Conservation (phyloP, 805 yeast species). For the Candida schatavii region DNA sequence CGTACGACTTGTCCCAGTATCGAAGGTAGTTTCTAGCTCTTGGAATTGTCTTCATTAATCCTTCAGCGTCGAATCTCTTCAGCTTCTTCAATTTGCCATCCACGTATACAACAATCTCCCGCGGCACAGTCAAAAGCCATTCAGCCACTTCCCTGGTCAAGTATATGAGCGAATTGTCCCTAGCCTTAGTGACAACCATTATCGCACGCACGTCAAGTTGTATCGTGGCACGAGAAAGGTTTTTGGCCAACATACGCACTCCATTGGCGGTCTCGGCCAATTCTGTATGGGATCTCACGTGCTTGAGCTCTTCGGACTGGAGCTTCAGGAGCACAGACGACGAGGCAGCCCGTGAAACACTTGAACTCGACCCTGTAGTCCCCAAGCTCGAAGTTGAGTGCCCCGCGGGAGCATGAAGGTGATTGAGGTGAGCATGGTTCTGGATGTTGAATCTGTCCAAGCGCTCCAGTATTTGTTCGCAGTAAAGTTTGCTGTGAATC, state of each 20-base stretch:
- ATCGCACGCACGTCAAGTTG: conserved; percentile 67
- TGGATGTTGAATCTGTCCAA: neutral
- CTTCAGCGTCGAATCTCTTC: conserved; percentile 59
- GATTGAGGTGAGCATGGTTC: neutral
- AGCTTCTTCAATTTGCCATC: conserved; percentile 65
- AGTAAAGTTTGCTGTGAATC: conserved; percentile 29
- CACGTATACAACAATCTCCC: conserved; percentile 57
- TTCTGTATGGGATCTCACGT: conserved; percentile 68
- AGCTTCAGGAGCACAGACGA: conserved; percentile 27
- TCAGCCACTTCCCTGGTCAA: conserved; percentile 77
- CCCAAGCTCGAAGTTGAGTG: conserved; percentile 6
- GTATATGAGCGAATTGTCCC: conserved; percentile 74
- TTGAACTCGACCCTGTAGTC: conserved; percentile 5
- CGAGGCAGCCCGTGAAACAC: no score
- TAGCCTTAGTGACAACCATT: conserved; percentile 84
- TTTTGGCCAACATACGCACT: conserved; percentile 71
- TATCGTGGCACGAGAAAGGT: conserved; percentile 66
- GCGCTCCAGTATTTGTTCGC: conserved; percentile 18
- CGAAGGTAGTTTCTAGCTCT: conserved; percentile 45
- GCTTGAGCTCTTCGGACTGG: conserved; percentile 42
- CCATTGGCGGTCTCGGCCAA: conserved; percentile 80
- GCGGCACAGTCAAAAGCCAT: conserved; percentile 55
- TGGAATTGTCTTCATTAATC: conserved; percentile 48
- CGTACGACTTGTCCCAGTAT: conserved; percentile 68
- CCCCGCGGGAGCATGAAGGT: neutral